These are phyloP conservation scores for Neurospora sp. DNA, from an alignment of 495 filamentous ascomycete genomes.

Conservation along the genomic window DNA sequence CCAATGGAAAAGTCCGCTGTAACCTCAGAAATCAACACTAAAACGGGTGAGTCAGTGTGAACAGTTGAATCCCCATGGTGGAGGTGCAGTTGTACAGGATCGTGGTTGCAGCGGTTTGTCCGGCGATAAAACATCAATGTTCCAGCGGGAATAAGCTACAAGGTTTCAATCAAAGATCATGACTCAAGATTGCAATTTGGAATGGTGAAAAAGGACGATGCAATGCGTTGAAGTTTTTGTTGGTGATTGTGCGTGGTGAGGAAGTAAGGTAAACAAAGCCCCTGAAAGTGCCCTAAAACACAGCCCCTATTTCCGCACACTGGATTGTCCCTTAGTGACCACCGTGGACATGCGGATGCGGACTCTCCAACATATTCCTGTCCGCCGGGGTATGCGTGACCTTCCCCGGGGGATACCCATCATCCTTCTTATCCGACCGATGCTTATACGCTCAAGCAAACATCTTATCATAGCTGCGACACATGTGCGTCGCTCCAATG, in stretches of 20 bases:
- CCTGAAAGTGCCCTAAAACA: neutral
- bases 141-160: neutral
- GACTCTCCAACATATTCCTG: neutral
- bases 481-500: constrained; percentile 2
- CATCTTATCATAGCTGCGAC: constrained; percentile 1
- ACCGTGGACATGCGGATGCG: neutral
- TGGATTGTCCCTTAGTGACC: neutral
- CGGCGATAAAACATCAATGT: no score
- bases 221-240: neutral
- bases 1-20: neutral
- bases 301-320: neutral
- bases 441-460: constrained; percentile 4
- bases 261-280: neutral
- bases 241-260: neutral
- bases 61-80: neutral
- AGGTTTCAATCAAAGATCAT: neutral
- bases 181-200: neutral
- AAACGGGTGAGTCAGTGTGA: neutral
- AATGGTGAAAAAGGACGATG: neutral
- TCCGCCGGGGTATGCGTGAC: neutral
- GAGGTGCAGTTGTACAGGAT: neutral
- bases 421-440: neutral
- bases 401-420: neutral
- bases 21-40: neutral
- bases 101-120: neutral